Percentiles rank a stretch among this genome's conserved stretches.
These are phyloP conservation scores for Tricholoma hemisulphureum DNA, from an alignment of 768 basidiomycete species.

Conservation along the genomic window DNA sequence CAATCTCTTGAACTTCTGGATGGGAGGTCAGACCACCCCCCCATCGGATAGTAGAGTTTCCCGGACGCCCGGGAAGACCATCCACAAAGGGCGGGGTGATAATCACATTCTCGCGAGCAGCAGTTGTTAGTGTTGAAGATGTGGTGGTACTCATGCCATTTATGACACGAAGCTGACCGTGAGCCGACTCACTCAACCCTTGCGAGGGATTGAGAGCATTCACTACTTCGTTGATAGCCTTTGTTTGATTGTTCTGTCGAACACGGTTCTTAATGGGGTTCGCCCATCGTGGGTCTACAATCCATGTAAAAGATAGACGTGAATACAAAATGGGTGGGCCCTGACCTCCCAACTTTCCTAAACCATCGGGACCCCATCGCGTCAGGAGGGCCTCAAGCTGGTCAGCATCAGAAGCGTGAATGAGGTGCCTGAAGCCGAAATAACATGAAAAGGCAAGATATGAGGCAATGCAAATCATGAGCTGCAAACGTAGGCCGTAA, in stretches of 20 bases:
- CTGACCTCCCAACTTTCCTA: conserved; percentile 86
- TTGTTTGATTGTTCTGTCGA: conserved; percentile 62
- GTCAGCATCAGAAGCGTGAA: conserved; percentile 89
- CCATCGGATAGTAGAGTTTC: conserved; percentile 62
- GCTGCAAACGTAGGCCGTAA: background rate
- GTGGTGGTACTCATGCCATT: conserved; percentile 68
- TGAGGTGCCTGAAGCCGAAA: conserved; percentile 64
- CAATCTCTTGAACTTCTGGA: conserved; percentile 62
- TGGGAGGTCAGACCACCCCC: conserved; percentile 60
- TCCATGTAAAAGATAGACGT: conserved; percentile 17
- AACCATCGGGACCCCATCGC: conserved; percentile 85
- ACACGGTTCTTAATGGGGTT: conserved; percentile 81
- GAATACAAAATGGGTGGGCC: conserved; percentile 5
- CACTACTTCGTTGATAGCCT: conserved; percentile 75
- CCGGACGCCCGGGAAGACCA: conserved; percentile 53
- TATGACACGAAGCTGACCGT: conserved; percentile 68
- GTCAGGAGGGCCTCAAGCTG: conserved; percentile 84
- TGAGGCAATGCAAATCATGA: background rate
- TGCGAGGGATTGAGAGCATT: conserved; percentile 63
- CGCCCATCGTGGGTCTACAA: conserved; percentile 83
- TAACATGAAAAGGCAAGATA: conserved; percentile 16
- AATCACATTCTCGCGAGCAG: conserved; percentile 66
- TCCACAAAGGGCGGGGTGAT: conserved; percentile 44
- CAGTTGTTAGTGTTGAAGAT: conserved; percentile 73
- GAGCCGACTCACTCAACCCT: conserved; percentile 41